Percentiles rank a stretch among this genome's conserved stretches.
phyloP scores from a whole-genome alignment of 2,329 filamentous ascomycete genomes.

The Phaeophleospora eucalypticola region DNA sequence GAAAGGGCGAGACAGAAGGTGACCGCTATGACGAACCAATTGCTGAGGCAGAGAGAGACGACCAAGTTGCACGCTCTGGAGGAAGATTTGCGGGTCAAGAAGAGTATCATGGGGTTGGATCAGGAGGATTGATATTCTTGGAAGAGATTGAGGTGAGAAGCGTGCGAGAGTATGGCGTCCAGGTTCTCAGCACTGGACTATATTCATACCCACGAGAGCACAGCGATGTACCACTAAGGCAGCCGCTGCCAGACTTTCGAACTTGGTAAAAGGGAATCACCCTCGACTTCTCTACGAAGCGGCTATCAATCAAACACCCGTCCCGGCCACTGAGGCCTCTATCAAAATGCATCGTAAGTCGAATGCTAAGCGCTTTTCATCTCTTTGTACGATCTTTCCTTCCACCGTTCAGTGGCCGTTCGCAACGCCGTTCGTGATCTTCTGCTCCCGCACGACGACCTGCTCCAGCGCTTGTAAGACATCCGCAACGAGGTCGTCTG shows the following conservation, averaged over 20 bases:
- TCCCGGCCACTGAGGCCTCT: slow-evolving; percentile 2
- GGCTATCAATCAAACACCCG: background rate
- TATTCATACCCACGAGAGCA: too few species aligned
- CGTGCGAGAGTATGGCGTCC: too few species aligned
- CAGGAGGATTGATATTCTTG: slow-evolving; percentile 25
- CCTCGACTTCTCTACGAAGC: background rate
- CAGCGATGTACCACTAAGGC: too few species aligned
- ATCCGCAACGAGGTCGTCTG: slow-evolving; percentile 76
- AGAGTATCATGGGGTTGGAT: slow-evolving; percentile 37
- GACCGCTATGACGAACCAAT: slow-evolving; percentile 40
- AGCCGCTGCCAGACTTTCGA: too few species aligned
- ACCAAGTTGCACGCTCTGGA: slow-evolving; percentile 49
- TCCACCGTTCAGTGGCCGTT: slow-evolving; percentile 15
- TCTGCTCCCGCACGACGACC: slow-evolving; percentile 55
- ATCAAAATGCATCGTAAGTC: background rate
- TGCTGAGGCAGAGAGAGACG: slow-evolving; percentile 49
- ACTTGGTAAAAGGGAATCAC: too few species aligned
- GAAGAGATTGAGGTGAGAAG: background rate
- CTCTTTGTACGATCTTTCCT: too few species aligned
- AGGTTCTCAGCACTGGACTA: too few species aligned
- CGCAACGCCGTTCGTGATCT: slow-evolving; percentile 40
- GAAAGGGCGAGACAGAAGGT: slow-evolving; percentile 36
- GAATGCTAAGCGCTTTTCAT: too few species aligned
- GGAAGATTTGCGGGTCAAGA: slow-evolving; percentile 53
- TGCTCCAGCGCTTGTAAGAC: slow-evolving; percentile 76